phyloP scores from a whole-genome alignment of 768 basidiomycete genomes.

The Boletus sp. region DNA sequence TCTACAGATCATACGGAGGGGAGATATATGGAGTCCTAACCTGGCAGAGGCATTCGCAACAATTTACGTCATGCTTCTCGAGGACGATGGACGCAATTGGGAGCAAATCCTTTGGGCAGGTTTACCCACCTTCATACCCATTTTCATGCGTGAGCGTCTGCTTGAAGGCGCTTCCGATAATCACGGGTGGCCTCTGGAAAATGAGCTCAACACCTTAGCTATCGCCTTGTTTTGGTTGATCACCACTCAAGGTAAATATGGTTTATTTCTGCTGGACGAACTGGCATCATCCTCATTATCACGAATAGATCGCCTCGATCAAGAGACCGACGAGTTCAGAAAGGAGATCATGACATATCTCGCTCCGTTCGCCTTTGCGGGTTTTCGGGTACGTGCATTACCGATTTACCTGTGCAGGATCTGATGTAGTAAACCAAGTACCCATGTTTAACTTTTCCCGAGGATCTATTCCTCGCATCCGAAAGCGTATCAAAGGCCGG shows the following conservation, averaged over 20 bases:
- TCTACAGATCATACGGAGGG: slow-evolving; percentile 44
- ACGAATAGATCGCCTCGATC: slow-evolving; percentile 19
- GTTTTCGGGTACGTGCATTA: slow-evolving; percentile 43
- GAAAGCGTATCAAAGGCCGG: slow-evolving; percentile 12
- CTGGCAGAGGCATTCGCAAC: slow-evolving; percentile 49
- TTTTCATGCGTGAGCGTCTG: slow-evolving; percentile 40
- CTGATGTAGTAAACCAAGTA: slow-evolving; percentile 20
- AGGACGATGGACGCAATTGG: slow-evolving; percentile 50
- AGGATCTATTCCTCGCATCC: slow-evolving; percentile 30
- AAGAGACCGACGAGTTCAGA: slow-evolving; percentile 35
- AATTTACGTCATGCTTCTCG: slow-evolving; percentile 57
- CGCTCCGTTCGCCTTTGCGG: slow-evolving; percentile 47
- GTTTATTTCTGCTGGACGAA: not conserved
- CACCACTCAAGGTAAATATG: slow-evolving; percentile 30
- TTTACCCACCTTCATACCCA: slow-evolving; percentile 40
- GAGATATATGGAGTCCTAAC: slow-evolving; percentile 34
- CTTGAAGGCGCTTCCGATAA: slow-evolving; percentile 38
- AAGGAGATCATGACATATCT: slow-evolving; percentile 37
- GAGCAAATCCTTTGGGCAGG: slow-evolving; percentile 46
- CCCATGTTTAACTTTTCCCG: slow-evolving; percentile 42
- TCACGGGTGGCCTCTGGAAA: slow-evolving; percentile 50
- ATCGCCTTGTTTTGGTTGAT: slow-evolving; percentile 49
- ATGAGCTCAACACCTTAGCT: slow-evolving; percentile 44
- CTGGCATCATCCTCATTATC: not conserved
- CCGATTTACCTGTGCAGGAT: not conserved